These are phyloP conservation scores for Wickerhamiella parazyma DNA, from an alignment of 805 yeast species.

Conservation along the genomic window DNA sequence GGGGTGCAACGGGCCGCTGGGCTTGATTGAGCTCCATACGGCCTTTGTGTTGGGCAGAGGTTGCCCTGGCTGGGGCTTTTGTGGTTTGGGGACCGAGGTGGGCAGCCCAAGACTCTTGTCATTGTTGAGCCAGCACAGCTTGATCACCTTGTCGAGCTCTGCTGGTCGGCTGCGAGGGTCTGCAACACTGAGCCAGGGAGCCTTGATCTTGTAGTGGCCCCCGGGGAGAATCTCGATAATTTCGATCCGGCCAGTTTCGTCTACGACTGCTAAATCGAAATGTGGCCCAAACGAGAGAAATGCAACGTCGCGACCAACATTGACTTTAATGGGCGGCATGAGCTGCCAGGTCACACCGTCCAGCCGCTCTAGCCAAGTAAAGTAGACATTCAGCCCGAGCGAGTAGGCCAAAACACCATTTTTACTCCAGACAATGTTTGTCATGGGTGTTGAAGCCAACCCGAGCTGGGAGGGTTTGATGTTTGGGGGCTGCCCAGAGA, in stretches of 20 bases:
- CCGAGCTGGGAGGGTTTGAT: too few species aligned
- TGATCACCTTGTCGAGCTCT: constrained; percentile 28
- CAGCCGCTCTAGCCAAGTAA: constrained; percentile 58
- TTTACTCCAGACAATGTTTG: constrained; percentile 57
- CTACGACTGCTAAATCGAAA: constrained; percentile 70
- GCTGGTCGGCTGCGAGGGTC: constrained; percentile 18
- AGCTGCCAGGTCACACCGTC: constrained; percentile 73
- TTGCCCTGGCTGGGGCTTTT: constrained; percentile 11
- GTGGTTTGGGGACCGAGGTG: constrained; percentile 4
- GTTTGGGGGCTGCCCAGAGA: too few species aligned
- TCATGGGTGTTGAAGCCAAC: too few species aligned
- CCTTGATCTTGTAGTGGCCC: constrained; percentile 16
- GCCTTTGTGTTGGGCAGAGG: constrained; percentile 14
- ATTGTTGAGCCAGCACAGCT: constrained; percentile 60
- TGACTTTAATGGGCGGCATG: constrained; percentile 38
- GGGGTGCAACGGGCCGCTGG: constrained; percentile 58
- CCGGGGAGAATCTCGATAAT: constrained; percentile 28
- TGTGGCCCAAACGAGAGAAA: constrained; percentile 61
- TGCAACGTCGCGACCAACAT: constrained; percentile 17
- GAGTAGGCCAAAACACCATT: constrained; percentile 73
- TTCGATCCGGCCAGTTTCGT: constrained; percentile 52
- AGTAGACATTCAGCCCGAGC: constrained; percentile 28
- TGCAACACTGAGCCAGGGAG: constrained; percentile 18
- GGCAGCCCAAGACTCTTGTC: constrained; percentile 42
- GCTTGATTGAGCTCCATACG: constrained; percentile 34